Base-by-base conservation (phyloP, 163 green algal species). In the Trebouxiophyceae sp. region DNA sequence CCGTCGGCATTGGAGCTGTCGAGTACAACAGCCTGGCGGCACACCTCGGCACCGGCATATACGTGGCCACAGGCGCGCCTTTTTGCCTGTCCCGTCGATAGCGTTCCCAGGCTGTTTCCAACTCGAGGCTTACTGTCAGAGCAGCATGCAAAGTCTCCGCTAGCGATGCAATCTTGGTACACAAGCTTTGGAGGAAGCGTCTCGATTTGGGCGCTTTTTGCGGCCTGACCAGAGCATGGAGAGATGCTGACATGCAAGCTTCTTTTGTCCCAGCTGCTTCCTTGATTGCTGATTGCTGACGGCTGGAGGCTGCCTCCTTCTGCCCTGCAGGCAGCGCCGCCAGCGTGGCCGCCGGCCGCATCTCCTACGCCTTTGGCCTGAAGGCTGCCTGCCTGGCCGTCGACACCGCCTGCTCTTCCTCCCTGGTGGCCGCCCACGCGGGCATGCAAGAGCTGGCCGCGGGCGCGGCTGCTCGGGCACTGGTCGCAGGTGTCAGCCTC, bases 321-420 rank as follows among this genome's bases (percentile, higher is more conserved):
- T 23, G n/a, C 24, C 28, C 24, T 23, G 23, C 54, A 69, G 63
- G 63, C 4, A 47, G 65, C 1, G 65, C 65, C 4, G 54, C 65
- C 5, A 85, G 72, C 62, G 73, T 89, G 57, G 65, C 84, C 76
- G 77, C 80, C 7, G 89, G 89, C 2, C 75, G 90, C 0, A 57
- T 96, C 34, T 78, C 83, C 3, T 96, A 86, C 75, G 83, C 80
- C 24, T 89, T 91, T 66, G 84, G 81, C 16, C 76, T 95, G 6
- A 82, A 77, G 30, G 91, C 90, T 0, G 78, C 88, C 1, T 77
- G 81, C 23, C 70, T 93, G 19, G 81, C 78, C 2, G 78, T 97
- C 23, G 91, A 97, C 81, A 96, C 90, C 1, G 90, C 89, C 27
- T 96, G 90, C 72, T 93, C 82, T 1, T 89, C 81, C 0, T 89